Evolutionary conservation across 2,329 filamentous ascomycete genomes (phyloP).

Genomic region (Lasiodiplodia theobromae): DNA sequence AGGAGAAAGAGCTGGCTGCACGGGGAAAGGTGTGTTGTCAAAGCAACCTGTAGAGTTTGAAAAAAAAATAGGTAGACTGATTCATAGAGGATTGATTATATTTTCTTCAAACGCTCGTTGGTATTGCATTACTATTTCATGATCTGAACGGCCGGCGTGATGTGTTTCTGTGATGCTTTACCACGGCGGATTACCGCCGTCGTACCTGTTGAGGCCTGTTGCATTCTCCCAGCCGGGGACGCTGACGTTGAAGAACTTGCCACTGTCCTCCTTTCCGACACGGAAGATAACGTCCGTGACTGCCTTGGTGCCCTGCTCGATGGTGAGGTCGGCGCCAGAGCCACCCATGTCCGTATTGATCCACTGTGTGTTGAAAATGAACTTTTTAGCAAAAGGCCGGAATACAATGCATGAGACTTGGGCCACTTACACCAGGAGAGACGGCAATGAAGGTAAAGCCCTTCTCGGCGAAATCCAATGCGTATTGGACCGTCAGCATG

Average conservation of each 20-base stretch:
- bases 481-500: conserved; percentile 56
- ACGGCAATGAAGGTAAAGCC: conserved; percentile 54
- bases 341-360: conserved; percentile 55
- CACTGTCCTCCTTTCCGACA: conserved; percentile 49
- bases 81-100: no score
- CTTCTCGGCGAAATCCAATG: conserved; percentile 44
- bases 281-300: conserved; percentile 55
- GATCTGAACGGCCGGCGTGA: neutral
- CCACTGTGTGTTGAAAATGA: conserved; percentile 47
- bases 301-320: conserved; percentile 48
- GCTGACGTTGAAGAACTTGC: conserved; percentile 57
- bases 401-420: neutral
- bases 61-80: no score
- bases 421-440: conserved; percentile 53
- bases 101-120: no score
- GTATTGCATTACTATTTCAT: neutral
- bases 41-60: no score
- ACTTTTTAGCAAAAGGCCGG: neutral
- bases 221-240: conserved; percentile 48
- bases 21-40: no score
- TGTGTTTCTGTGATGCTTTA: neutral
- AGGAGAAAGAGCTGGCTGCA: no score
- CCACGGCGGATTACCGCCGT: neutral
- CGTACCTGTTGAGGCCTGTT: neutral
- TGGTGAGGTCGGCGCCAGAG: conserved; percentile 50